Conservation (phyloP, 2,329 filamentous ascomycete species). For the Metarhizium anisopliae region DNA sequence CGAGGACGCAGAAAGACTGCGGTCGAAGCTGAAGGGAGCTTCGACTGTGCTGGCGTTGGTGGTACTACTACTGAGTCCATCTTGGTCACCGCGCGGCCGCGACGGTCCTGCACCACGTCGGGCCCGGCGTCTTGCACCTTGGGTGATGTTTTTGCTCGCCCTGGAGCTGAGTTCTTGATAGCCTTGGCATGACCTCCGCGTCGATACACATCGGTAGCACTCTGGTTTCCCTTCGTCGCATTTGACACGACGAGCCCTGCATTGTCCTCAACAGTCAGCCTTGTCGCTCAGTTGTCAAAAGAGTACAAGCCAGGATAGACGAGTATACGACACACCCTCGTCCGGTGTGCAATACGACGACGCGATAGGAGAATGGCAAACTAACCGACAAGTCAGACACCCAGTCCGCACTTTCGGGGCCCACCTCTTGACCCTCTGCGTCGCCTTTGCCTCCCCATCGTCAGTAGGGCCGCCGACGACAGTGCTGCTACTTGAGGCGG, state of each 20-base stretch:
- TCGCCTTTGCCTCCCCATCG: neutral
- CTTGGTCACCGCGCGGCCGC: neutral
- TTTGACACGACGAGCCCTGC: constrained; percentile 1
- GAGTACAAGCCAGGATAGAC: neutral
- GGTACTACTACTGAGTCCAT: neutral
- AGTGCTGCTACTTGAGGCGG: neutral
- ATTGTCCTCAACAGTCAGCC: neutral
- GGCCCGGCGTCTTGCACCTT: neutral
- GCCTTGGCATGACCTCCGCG: constrained; percentile 1
- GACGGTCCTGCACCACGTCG: neutral
- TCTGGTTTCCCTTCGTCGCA: constrained; percentile 3
- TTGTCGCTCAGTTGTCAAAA: neutral
- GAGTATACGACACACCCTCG: neutral
- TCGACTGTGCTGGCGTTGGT: neutral
- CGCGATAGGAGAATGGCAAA: neutral
- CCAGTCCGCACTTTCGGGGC: constrained; percentile 5
- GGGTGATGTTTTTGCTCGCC: neutral
- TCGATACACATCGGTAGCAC: constrained; percentile 1
- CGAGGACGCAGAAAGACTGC: neutral
- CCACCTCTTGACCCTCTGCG: constrained; percentile 5
- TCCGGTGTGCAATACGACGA: neutral
- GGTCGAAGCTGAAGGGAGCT: neutral
- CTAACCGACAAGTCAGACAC: constrained; percentile 5
- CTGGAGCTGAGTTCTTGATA: neutral
- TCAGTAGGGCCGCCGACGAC: neutral